Evolutionary conservation across 2,329 filamentous ascomycete species (phyloP), one percentile per base, ranked within the genome.

Genomic region (Cadophora gregata): DNA sequence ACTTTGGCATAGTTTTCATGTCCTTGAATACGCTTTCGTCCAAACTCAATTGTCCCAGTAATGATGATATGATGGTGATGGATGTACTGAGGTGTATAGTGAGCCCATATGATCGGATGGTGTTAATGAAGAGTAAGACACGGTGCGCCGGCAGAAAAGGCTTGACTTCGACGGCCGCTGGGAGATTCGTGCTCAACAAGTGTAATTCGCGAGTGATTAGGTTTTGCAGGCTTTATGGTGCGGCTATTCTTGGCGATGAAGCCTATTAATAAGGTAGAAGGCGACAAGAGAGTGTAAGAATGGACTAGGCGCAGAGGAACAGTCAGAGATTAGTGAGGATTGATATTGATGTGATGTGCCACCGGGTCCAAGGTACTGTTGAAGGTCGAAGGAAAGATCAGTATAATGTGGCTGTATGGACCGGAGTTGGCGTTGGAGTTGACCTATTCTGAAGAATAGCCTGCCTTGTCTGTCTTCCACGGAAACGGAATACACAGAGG

Each of bases 1-100:
- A 65, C 70, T 72, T 73, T 50, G 56, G 63, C 51, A 66, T 68
- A 42, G 66, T 55, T 21, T 60, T 64, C 59, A 64, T 60, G 48
- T 25, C 33, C 55, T 38, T 42, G 33, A 21, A 38, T 42, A 27
- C n/a, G 25, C 21, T 58, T 58, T 38, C 4, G 33, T 8, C 19
- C 21, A 25, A 19, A n/a, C n/a, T 56, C 53, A 24, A 33, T 36
- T 58, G 21, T 19, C 5, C 36, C 27, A 14, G 12, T 29, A 7
- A 16, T 10, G 12, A 25, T 25, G 33, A 63, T 47, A 29, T 14
- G 33, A 25, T 42, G 29, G 53, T 59, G 64, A 50, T 42, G 38
- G 50, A 42, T 45, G 19, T 48, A n/a, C 36, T n/a, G n/a, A 25
- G 45, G 3, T 42, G 27, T 21, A 25, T 16, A 51, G 29, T 27